phyloP scores from a whole-genome alignment of 2,329 filamentous ascomycete species.

The Aspergillus spinulosporus region DNA sequence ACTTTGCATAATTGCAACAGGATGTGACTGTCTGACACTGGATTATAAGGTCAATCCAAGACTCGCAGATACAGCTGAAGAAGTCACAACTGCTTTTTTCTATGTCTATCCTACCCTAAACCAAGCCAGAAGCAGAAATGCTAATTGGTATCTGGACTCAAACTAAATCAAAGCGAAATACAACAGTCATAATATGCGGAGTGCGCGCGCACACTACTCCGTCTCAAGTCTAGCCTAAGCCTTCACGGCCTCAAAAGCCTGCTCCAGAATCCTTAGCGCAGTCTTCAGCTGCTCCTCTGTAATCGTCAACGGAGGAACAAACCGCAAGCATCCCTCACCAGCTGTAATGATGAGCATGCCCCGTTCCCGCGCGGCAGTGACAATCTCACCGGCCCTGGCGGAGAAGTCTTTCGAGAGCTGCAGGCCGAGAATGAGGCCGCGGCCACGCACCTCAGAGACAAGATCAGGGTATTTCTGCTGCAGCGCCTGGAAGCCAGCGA shows the following conservation, averaged over 20 bases:
- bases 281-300: constrained; percentile 76
- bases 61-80: background rate
- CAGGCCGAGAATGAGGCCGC: constrained; percentile 80
- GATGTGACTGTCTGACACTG: too few species aligned
- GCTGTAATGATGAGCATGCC: constrained; percentile 90
- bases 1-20: too few species aligned
- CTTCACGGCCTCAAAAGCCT: constrained; percentile 61
- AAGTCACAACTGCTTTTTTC: constrained; percentile 12
- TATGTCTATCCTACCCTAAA: constrained; percentile 12
- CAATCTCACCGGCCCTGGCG: constrained; percentile 55
- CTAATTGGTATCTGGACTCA: constrained; percentile 12
- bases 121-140: constrained; percentile 13
- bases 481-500: constrained; percentile 58
- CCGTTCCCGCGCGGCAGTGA: constrained; percentile 83
- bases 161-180: background rate
- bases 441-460: constrained; percentile 76
- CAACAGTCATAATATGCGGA: background rate
- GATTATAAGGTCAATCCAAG: too few species aligned
- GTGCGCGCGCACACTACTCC: background rate
- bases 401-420: constrained; percentile 72
- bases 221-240: constrained; percentile 15
- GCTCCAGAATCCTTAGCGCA: constrained; percentile 73
- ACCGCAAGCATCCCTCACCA: constrained; percentile 86
- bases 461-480: constrained; percentile 66
- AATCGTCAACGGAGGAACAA: constrained; percentile 84